These are phyloP conservation scores for Corylus heterophylla DNA, from an alignment of 306 rosid genomes.

Conservation along the genomic window DNA sequence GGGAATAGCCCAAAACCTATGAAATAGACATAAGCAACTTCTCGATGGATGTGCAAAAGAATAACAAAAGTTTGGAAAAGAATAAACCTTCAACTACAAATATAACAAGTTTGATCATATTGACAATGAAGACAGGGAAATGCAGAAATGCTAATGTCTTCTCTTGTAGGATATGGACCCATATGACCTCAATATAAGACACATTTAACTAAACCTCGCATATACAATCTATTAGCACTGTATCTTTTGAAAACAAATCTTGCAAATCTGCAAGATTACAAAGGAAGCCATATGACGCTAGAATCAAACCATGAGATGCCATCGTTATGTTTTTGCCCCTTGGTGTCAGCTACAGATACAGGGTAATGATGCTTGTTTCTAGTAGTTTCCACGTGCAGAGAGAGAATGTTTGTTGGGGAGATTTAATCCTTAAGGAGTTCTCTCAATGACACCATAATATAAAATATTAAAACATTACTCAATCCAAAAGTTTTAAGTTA, in stretches of 20 bases:
- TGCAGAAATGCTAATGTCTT: not conserved
- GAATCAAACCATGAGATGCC: not conserved
- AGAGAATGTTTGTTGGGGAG: not conserved
- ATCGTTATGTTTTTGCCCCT: not conserved
- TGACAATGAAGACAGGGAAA: not conserved
- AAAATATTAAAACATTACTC: too few relatives aligned
- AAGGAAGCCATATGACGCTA: not conserved
- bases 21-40: slow-evolving; percentile 9
- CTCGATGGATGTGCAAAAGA: slow-evolving; percentile 1
- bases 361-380: not conserved
- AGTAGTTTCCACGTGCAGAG: not conserved
- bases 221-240: not conserved
- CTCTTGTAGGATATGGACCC: not conserved
- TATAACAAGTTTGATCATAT: not conserved
- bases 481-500: too few relatives aligned
- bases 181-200: slow-evolving; percentile 4
- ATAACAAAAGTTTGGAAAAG: not conserved
- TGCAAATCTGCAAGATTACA: not conserved
- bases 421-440: too few relatives aligned
- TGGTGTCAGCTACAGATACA: not conserved
- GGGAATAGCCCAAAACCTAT: slow-evolving; percentile 44
- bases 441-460: too few relatives aligned
- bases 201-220: not conserved
- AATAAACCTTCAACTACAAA: not conserved
- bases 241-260: not conserved